Percentiles rank a stretch among this genome's conserved stretches.
phyloP scores from a whole-genome alignment of 257 asterid genomes.

The Cinchona pubescens region DNA sequence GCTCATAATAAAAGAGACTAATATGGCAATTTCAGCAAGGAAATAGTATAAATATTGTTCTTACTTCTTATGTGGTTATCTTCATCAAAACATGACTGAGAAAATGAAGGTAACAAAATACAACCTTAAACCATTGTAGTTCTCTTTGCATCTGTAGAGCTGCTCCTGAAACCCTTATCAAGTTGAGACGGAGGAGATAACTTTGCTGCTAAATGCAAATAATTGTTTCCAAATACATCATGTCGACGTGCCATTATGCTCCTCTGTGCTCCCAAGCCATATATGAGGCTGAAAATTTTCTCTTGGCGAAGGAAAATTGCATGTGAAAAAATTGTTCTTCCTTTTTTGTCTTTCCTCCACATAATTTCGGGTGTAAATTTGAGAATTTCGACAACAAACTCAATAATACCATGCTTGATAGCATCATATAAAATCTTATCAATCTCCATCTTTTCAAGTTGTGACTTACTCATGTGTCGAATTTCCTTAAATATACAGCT shows the following conservation, averaged over 20 bases:
- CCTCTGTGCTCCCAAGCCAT: constrained; percentile 14
- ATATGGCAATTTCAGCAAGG: too few species aligned
- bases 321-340: constrained; percentile 22
- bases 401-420: constrained; percentile 27
- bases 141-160: constrained; percentile 43
- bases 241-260: constrained; percentile 12
- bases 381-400: constrained; percentile 22
- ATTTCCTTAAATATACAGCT: constrained; percentile 28
- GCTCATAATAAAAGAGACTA: too few species aligned
- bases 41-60: neutral
- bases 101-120: neutral
- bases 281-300: constrained; percentile 24
- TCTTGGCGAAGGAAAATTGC: constrained; percentile 33
- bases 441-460: constrained; percentile 35
- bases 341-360: constrained; percentile 7
- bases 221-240: constrained; percentile 22
- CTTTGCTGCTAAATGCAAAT: constrained; percentile 36
- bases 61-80: neutral
- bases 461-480: constrained; percentile 8
- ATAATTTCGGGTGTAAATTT: constrained; percentile 20
- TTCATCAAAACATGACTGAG: neutral
- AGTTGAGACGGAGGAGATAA: constrained; percentile 21
- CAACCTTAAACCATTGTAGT: constrained; percentile 38
- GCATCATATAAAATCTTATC: constrained; percentile 39
- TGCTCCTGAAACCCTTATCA: constrained; percentile 30